Base-by-base conservation (phyloP, 257 asterid genomes). In the Solanum verrucosum region DNA sequence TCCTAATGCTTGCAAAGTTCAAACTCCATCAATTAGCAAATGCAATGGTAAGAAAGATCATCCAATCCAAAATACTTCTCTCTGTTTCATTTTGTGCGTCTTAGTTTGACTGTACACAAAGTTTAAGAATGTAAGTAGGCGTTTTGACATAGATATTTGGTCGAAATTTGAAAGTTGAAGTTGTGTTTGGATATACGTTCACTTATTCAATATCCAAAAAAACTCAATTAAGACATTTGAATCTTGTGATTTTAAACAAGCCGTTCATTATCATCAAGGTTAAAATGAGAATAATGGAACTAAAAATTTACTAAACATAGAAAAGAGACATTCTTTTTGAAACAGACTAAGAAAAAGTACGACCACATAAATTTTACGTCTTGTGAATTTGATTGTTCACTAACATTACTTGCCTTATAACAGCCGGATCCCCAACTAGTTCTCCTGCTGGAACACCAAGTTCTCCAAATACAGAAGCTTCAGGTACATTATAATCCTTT, bases 401-500 rank as follows among this genome's bases (percentile, higher is more conserved):
- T 78, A 1, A 40, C 4, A 40, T 78, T 78, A 33, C 34, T 25
- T 87, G 25, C 27, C 16, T 60, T 60, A 77, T 88, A 73, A 77
- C 89, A 83, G 89, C 88, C 15, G 86, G 88, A 25, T 89, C 90
- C 23, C 91, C 93, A 83, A 84, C 90, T 42, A 89, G 87, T 29
- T 84, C 92, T 52, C 87, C 91, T 87, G 82, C 92, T 87, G 85
- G 91, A 72, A 84, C 84, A 21, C 25, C 89, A 27, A 83, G 79
- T 83, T 72, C 91, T 71, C 89, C 89, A 37, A 71, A 83, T 38
- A 40, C 85, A 83, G 25, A 13, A 52, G 56, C 59, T 78, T 75
- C 89, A 87, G 90, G 90, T 90, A 86, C 72, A 68, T 78, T 38
- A 25, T 35, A 60, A 35, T 38, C 56, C 33, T 40, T 77, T 12